Evolutionary conservation across 345 rosid genomes (phyloP).

Genomic region (Boechera divaricarpa): DNA sequence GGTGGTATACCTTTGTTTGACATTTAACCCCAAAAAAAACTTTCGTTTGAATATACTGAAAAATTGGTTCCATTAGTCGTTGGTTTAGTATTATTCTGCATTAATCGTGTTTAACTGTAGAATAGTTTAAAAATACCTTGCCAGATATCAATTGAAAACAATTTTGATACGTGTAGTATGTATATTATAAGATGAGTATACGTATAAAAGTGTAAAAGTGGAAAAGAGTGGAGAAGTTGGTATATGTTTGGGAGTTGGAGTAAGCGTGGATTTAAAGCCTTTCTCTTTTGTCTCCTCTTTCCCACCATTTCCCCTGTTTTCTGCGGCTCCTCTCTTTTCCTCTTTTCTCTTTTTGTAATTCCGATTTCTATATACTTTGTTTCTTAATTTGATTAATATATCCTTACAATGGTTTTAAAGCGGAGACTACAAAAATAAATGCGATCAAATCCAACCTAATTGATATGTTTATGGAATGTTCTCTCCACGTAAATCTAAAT

Average conservation of each 20-base stretch:
- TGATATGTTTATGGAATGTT: constrained; percentile 19
- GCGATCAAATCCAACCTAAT: constrained; percentile 6
- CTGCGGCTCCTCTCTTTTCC: constrained; percentile 47
- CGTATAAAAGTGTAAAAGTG: constrained; percentile 22
- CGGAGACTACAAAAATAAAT: not conserved
- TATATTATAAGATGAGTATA: not conserved
- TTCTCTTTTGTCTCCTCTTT: constrained; percentile 55
- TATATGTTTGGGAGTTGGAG: constrained; percentile 48
- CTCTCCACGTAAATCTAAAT: constrained; percentile 16
- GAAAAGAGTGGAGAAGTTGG: constrained; percentile 46
- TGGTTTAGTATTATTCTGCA: not conserved
- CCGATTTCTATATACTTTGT: constrained; percentile 10
- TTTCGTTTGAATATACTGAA: not conserved
- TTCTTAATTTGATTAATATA: not conserved
- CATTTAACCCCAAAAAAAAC: not conserved
- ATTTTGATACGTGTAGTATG: not conserved
- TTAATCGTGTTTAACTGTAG: too few species aligned
- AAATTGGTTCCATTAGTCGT: not conserved
- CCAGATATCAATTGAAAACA: not conserved
- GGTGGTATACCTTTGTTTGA: not conserved
- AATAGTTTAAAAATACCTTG: not conserved
- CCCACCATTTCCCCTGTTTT: constrained; percentile 50
- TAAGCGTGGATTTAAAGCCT: constrained; percentile 53
- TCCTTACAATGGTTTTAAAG: not conserved
- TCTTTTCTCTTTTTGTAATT: constrained; percentile 15